phyloP scores from a whole-genome alignment of 371 early-diverging fungal species.

The Capniomyces stellatus region DNA sequence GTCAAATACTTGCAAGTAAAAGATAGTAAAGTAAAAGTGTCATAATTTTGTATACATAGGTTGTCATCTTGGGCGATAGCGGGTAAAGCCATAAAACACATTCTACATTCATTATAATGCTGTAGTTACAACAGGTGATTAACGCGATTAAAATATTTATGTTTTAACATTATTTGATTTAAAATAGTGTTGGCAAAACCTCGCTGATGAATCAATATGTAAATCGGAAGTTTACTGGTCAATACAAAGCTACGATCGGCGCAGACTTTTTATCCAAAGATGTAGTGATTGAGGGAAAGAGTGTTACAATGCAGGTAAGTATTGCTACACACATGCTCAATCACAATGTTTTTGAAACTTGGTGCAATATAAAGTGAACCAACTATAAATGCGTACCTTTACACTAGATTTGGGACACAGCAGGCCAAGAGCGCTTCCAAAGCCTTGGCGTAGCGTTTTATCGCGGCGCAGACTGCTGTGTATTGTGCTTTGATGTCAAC shows the following conservation, averaged over 20 bases:
- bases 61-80: neutral
- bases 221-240: slow-evolving; percentile 91
- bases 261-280: slow-evolving; percentile 99
- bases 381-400: neutral
- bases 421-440: slow-evolving; percentile 94
- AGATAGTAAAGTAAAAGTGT: too few species aligned
- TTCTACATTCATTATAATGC: too few species aligned
- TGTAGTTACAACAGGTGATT: neutral
- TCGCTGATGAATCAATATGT: slow-evolving; percentile 98
- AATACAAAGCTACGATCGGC: slow-evolving; percentile 99
- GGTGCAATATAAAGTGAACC: too few species aligned
- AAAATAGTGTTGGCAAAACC: slow-evolving; percentile 67
- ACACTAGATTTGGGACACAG: slow-evolving; percentile 75
- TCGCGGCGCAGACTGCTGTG: slow-evolving; percentile 98
- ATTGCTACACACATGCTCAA: neutral
- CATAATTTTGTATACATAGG: neutral
- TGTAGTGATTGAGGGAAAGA: slow-evolving; percentile 70
- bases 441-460: slow-evolving; percentile 94
- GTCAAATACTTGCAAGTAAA: too few species aligned
- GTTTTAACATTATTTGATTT: neutral
- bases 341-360: too few species aligned
- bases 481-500: slow-evolving; percentile 92
- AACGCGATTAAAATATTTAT: neutral
- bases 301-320: slow-evolving; percentile 79
- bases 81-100: neutral